Percentiles rank a stretch among this genome's conserved stretches.
phyloP scores from a whole-genome alignment of 768 basidiomycete species.

The Suillus subaureus region DNA sequence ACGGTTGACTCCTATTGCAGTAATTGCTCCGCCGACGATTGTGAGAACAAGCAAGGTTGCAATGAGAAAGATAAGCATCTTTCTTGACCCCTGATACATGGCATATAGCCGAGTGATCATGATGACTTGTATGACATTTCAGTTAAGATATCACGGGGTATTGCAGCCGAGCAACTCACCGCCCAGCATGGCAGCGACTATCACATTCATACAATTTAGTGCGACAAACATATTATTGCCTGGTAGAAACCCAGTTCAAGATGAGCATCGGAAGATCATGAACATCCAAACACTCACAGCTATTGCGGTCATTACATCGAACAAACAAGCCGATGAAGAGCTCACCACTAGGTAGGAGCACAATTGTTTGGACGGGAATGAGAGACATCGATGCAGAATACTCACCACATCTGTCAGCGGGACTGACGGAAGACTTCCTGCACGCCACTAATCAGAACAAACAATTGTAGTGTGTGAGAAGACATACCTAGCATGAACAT shows the following conservation, averaged over 20 bases:
- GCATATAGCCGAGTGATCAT: slow-evolving; percentile 5
- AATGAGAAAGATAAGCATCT: slow-evolving; percentile 1
- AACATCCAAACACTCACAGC: background rate
- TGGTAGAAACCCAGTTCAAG: background rate
- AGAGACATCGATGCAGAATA: background rate
- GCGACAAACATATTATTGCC: background rate
- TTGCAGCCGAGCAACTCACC: background rate
- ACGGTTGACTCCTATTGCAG: background rate
- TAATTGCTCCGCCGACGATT: background rate
- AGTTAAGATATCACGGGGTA: background rate
- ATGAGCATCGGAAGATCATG: background rate
- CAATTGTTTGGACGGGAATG: background rate
- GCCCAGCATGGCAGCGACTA: background rate
- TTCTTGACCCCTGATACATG: slow-evolving; percentile 1
- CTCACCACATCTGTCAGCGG: background rate
- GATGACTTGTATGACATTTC: background rate
- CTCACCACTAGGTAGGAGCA: background rate
- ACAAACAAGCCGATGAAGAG: background rate
- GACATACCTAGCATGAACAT: slow-evolving; percentile 4
- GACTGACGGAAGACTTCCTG: slow-evolving; percentile 5
- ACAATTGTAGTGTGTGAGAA: background rate
- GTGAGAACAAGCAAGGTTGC: background rate
- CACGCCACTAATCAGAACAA: background rate
- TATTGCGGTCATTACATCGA: background rate
- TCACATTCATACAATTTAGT: background rate